phyloP scores from a whole-genome alignment of 176 grass and related monocot species.

The Raddia distichophylla region DNA sequence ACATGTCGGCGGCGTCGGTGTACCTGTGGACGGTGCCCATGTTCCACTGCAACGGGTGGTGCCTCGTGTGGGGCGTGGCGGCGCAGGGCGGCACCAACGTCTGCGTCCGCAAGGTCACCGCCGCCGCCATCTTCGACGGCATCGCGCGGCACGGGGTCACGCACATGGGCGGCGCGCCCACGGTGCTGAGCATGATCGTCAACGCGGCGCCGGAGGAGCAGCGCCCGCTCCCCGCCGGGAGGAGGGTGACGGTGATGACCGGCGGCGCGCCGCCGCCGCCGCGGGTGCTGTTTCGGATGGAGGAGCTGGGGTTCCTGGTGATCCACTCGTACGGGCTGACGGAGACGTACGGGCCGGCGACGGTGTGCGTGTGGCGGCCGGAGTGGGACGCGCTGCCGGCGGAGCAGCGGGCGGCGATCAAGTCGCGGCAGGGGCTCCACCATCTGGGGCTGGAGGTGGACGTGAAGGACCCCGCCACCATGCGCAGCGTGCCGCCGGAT shows the following conservation, averaged over 20 bases:
- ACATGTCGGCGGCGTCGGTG: constrained; percentile 57
- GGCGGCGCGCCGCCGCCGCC: constrained; percentile 73
- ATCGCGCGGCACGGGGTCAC: constrained; percentile 52
- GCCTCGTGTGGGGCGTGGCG: constrained; percentile 69
- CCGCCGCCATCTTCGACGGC: constrained; percentile 53
- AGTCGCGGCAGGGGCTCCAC: constrained; percentile 77
- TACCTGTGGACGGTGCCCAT: constrained; percentile 88
- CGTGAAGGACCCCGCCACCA: constrained; percentile 74
- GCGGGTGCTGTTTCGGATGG: constrained; percentile 64
- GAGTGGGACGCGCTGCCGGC: constrained; percentile 78
- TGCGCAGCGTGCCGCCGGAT: constrained; percentile 67
- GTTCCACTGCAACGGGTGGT: constrained; percentile 97
- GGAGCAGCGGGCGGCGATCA: constrained; percentile 63
- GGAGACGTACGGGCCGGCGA: constrained; percentile 79
- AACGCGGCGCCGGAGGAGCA: constrained; percentile 48
- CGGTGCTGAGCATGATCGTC: constrained; percentile 75
- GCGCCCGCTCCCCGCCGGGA: constrained; percentile 13
- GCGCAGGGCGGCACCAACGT: constrained; percentile 76
- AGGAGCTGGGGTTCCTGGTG: constrained; percentile 66
- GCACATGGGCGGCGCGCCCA: constrained; percentile 75
- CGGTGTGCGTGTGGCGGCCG: constrained; percentile 70
- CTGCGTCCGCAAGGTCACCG: constrained; percentile 60
- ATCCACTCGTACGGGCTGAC: constrained; percentile 83
- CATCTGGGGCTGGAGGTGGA: constrained; percentile 74
- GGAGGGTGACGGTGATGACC: constrained; percentile 53